These are phyloP conservation scores for Protea cynaroides DNA, from an alignment of 164 flowering plant genomes.

Conservation along the genomic window DNA sequence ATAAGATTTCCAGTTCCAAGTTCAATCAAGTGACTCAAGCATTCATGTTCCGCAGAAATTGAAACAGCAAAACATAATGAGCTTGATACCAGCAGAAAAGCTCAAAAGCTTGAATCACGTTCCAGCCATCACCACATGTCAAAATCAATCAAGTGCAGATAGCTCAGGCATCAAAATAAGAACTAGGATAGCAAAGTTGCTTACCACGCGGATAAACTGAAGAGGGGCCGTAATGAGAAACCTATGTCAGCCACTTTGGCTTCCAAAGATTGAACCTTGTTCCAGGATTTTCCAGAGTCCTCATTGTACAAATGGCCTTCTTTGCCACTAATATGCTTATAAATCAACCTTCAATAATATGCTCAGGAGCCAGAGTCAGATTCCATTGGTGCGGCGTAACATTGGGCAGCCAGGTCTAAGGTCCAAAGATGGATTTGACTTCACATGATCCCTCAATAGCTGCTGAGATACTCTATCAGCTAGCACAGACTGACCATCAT, in stretches of 20 bases:
- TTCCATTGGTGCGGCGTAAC: conserved; percentile 32
- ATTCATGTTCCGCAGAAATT: neutral
- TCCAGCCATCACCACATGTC: neutral
- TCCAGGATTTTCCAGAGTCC: conserved; percentile 18
- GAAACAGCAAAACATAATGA: neutral
- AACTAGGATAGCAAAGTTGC: neutral
- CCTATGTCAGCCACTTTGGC: conserved; percentile 12
- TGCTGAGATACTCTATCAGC: conserved; percentile 77
- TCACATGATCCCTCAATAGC: conserved; percentile 56
- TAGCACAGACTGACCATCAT: conserved; percentile 60
- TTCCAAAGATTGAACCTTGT: conserved; percentile 22
- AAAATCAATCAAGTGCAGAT: neutral
- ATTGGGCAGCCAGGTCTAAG: conserved; percentile 42
- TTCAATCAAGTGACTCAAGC: conserved; percentile 4
- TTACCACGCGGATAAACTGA: conserved; percentile 4
- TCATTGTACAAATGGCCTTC: conserved; percentile 29
- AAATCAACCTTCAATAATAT: conserved; percentile 1
- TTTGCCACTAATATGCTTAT: conserved; percentile 13
- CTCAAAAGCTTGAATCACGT: neutral
- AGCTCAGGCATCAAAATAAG: neutral
- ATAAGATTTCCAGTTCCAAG: neutral
- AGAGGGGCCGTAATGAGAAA: neutral
- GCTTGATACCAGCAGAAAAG: neutral
- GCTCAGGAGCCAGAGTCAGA: conserved; percentile 21
- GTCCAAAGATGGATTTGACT: conserved; percentile 46